These are phyloP conservation scores for Stereocaulon alpinum DNA, from an alignment of 495 filamentous ascomycete genomes.

Conservation along the genomic window DNA sequence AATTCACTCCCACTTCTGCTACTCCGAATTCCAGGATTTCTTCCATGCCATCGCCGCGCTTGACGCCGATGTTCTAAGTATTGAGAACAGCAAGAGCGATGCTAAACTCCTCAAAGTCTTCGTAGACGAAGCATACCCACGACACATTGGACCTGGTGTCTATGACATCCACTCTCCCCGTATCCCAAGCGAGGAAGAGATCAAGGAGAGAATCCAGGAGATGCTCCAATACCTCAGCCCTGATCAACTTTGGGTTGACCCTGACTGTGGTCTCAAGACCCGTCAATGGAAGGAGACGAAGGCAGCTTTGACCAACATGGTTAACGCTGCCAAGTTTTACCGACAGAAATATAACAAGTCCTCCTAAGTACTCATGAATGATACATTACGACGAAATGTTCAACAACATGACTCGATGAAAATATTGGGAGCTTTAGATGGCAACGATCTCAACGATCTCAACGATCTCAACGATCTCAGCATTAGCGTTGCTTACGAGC, in stretches of 20 bases:
- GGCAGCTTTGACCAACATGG: slow-evolving; percentile 83
- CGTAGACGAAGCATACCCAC: slow-evolving; percentile 87
- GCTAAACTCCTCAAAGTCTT: slow-evolving; percentile 98
- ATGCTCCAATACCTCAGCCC: slow-evolving; percentile 92
- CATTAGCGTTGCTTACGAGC: slow-evolving; percentile 37
- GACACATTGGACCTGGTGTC: slow-evolving; percentile 96
- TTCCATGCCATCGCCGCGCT: slow-evolving; percentile 98
- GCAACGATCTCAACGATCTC: slow-evolving; percentile 43
- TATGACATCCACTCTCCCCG: slow-evolving; percentile 99
- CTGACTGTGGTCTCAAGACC: slow-evolving; percentile 98
- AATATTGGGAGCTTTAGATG: slow-evolving; percentile 9
- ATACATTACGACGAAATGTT: slow-evolving; percentile 36
- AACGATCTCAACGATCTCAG: slow-evolving; percentile 47
- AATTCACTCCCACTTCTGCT: slow-evolving; percentile 99
- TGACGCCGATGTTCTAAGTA: slow-evolving; percentile 94
- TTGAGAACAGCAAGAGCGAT: slow-evolving; percentile 99
- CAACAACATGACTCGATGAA: slow-evolving; percentile 32
- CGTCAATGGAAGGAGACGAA: slow-evolving; percentile 94
- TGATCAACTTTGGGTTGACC: slow-evolving; percentile 97
- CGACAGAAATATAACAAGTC: slow-evolving; percentile 68
- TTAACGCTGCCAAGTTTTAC: slow-evolving; percentile 93
- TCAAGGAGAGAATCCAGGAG: slow-evolving; percentile 92
- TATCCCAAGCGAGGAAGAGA: slow-evolving; percentile 89
- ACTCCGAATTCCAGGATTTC: slow-evolving; percentile 99
- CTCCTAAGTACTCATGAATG: slow-evolving; percentile 27